phyloP scores from a whole-genome alignment of 805 yeast species.

The Jamesozyma rosinii region DNA sequence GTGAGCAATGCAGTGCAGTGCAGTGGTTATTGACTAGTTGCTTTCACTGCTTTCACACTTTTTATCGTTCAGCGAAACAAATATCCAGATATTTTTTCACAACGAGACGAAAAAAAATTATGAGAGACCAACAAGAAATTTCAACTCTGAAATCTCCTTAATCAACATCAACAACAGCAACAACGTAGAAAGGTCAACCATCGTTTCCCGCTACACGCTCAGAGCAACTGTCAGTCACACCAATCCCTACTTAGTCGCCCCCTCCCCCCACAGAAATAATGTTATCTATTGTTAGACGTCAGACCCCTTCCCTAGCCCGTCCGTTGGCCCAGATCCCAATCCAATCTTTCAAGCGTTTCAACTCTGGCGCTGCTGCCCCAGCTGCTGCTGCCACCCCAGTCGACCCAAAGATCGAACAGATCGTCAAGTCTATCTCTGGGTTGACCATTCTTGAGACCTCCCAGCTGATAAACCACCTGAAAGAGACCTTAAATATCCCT shows the following conservation, averaged over 20 bases:
- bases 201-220: too few species aligned
- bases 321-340: conserved; percentile 1
- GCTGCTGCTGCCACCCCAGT: conserved; percentile 30
- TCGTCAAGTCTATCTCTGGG: conserved; percentile 85
- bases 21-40: neutral
- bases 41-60: too few species aligned
- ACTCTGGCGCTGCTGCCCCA: conserved; percentile 1
- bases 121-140: too few species aligned
- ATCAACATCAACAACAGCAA: neutral
- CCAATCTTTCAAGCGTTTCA: neutral
- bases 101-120: too few species aligned
- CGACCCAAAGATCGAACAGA: conserved; percentile 77
- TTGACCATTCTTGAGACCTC: conserved; percentile 91
- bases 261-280: neutral
- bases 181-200: too few species aligned
- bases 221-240: too few species aligned
- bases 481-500: conserved; percentile 78
- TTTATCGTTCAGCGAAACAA: neutral
- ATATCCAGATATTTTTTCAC: neutral
- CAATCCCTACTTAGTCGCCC: neutral
- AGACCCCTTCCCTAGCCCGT: conserved; percentile 1
- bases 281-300: conserved; percentile 5
- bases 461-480: conserved; percentile 69
- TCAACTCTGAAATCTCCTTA: neutral
- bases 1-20: too few species aligned